phyloP scores from a whole-genome alignment of 192 early-diverging fungal species.

The Endogone sp. region DNA sequence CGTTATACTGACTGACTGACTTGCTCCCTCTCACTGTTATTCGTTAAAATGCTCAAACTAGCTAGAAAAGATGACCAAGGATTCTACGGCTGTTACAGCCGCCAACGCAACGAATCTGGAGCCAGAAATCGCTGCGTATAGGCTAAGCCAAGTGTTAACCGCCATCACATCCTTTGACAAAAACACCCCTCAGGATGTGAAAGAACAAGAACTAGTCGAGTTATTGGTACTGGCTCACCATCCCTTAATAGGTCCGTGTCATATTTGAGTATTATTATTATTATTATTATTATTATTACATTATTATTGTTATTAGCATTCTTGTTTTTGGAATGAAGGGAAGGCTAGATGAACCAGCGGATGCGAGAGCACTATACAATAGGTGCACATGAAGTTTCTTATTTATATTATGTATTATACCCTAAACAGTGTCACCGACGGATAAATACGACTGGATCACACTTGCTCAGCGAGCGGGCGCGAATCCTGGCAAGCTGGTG shows the following conservation, averaged over 20 bases:
- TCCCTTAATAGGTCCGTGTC: constrained; percentile 33
- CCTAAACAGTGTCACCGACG: constrained; percentile 42
- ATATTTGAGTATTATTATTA: background rate
- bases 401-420: constrained; percentile 32
- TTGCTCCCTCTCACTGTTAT: background rate
- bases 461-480: constrained; percentile 69
- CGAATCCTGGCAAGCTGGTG: constrained; percentile 66
- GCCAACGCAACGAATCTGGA: constrained; percentile 22
- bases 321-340: background rate
- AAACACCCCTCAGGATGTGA: constrained; percentile 21
- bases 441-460: constrained; percentile 82
- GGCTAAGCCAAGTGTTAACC: constrained; percentile 44
- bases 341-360: background rate
- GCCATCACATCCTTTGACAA: constrained; percentile 42
- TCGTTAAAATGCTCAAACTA: constrained; percentile 7
- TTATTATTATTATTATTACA: too few species aligned
- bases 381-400: constrained; percentile 26
- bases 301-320: too few species aligned
- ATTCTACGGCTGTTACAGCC: constrained; percentile 36
- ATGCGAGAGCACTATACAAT: too few species aligned
- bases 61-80: constrained; percentile 43
- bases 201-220: constrained; percentile 37
- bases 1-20: too few species aligned
- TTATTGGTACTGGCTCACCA: constrained; percentile 49
- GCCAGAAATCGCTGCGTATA: constrained; percentile 32